Evolutionary conservation across 768 basidiomycete genomes (phyloP).

Genomic region (Phaffia australis): DNA sequence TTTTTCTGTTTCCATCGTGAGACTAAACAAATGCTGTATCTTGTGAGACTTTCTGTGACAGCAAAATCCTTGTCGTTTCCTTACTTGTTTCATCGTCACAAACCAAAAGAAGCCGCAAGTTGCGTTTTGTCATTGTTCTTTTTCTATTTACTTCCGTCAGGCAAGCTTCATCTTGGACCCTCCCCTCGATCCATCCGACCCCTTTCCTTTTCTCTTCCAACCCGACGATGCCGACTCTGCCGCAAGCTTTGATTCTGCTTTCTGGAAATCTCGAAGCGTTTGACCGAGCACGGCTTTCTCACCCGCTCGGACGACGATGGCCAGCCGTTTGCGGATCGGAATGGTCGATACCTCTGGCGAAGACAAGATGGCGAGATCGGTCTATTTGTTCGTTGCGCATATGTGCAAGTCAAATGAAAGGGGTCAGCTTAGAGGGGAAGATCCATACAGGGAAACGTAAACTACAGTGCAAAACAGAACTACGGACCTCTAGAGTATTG

Average conservation of each 20-base stretch:
- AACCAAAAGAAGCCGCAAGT: too few species aligned
- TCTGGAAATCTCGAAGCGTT: constrained; percentile 4
- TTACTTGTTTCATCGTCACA: too few species aligned
- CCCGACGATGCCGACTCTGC: too few species aligned
- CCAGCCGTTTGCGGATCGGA: constrained; percentile 9
- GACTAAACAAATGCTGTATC: too few species aligned
- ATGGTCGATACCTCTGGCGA: neutral
- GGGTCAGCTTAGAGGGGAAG: neutral
- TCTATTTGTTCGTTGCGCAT: constrained; percentile 1
- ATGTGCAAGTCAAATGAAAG: neutral
- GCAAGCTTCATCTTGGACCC: too few species aligned
- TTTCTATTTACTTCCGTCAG: too few species aligned
- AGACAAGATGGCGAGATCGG: constrained; percentile 17
- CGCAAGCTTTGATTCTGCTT: constrained; percentile 1
- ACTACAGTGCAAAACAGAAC: neutral
- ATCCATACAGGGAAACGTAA: neutral
- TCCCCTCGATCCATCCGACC: too few species aligned
- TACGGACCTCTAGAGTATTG: constrained; percentile 50
- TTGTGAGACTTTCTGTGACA: too few species aligned
- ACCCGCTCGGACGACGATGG: constrained; percentile 26
- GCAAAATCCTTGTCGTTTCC: too few species aligned
- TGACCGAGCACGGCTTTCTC: constrained; percentile 26
- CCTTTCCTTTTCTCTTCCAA: too few species aligned
- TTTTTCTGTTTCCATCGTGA: too few species aligned
- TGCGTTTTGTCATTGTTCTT: too few species aligned